Percentiles rank a stretch among this genome's conserved stretches.
These are phyloP conservation scores for Diaporthe amygdali DNA, from an alignment of 2,329 filamentous ascomycete species.

Conservation along the genomic window DNA sequence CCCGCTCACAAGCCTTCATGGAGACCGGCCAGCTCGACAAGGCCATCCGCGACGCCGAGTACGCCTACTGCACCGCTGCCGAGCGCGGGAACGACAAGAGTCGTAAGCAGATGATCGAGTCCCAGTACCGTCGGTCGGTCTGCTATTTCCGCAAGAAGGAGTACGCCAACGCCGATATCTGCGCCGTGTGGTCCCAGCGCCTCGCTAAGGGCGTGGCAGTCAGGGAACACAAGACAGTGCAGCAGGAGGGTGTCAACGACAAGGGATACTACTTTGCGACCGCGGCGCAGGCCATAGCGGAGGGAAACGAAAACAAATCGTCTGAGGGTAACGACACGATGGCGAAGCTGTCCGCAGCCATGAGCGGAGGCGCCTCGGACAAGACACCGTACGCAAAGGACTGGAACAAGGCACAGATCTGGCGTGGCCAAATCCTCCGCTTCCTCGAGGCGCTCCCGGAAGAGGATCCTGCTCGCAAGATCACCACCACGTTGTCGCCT, in stretches of 20 bases:
- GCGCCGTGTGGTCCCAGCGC: constrained; percentile 65
- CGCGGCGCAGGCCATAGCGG: constrained; percentile 35
- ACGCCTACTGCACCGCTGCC: constrained; percentile 64
- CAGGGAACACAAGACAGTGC: constrained; percentile 37
- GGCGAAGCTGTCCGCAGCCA: constrained; percentile 20
- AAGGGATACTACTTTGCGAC: constrained; percentile 54
- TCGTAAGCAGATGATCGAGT: constrained; percentile 77
- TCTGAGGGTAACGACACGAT: constrained; percentile 18
- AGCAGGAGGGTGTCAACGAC: constrained; percentile 41
- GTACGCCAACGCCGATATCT: constrained; percentile 76
- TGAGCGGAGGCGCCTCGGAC: constrained; percentile 29
- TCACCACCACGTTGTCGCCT: constrained; percentile 43
- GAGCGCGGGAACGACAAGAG: constrained; percentile 65
- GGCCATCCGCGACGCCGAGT: constrained; percentile 74
- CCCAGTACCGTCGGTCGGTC: constrained; percentile 81
- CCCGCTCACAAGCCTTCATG: constrained; percentile 80
- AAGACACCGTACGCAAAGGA: constrained; percentile 32
- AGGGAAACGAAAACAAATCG: constrained; percentile 20
- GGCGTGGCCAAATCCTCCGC: constrained; percentile 53
- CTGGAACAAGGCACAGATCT: constrained; percentile 48
- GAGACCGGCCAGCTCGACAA: constrained; percentile 64
- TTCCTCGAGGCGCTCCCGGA: constrained; percentile 49
- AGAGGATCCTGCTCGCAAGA: constrained; percentile 52
- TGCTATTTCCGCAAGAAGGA: constrained; percentile 72
- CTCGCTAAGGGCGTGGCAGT: constrained; percentile 45